Evolutionary conservation across 768 basidiomycete genomes (phyloP), one percentile per base, ranked within the genome.

Genomic region (Trametes villosa): DNA sequence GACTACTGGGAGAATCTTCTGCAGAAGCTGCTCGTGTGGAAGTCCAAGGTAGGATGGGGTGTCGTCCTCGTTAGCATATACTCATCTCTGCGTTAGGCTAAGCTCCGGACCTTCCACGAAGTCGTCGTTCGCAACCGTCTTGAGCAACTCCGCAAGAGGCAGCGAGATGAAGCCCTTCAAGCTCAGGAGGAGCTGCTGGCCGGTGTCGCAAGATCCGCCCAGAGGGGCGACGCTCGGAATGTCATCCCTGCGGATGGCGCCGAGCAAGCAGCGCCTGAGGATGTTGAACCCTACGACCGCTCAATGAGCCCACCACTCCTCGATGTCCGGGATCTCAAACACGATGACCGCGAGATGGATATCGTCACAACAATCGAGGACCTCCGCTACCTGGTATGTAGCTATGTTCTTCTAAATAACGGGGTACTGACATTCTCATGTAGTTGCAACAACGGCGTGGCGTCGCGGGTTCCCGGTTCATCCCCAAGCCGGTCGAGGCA

Each of bases 1-100:
- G 97, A 99, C 73, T 99, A 98, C 71, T 99, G 97, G 97, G 97
- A 98, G 75, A 82, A 86, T 47, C 76, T 99, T 9, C 75, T 98
- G 57, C 92, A 94, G 74, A 97, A 92, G 72, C 74, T 99, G 33
- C 79, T 98, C 24, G 96, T 98, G 3, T 97, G 93, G 89, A 98
- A 98, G 77, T 91, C 97, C 22, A 98, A 98, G 80, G 95, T 94
- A 66, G 1, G 22, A 22, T 15, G 1, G 8, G 40, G 51, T 55
- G 1, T 46, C 57, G 46, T 17, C n/a, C 48, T 9, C 18, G 40
- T 27, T 20, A 13, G 4, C 13, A n/a, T 29, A 8, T 29, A 50
- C 60, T 54, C 58, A 46, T 34, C 57, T 17, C 13, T 13, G 5
- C 47, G 24, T 0, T 48, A 96, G 94, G 90, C 94, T 8, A 97